Base-by-base conservation (phyloP, 768 basidiomycete genomes). In the Boletus sp. region DNA sequence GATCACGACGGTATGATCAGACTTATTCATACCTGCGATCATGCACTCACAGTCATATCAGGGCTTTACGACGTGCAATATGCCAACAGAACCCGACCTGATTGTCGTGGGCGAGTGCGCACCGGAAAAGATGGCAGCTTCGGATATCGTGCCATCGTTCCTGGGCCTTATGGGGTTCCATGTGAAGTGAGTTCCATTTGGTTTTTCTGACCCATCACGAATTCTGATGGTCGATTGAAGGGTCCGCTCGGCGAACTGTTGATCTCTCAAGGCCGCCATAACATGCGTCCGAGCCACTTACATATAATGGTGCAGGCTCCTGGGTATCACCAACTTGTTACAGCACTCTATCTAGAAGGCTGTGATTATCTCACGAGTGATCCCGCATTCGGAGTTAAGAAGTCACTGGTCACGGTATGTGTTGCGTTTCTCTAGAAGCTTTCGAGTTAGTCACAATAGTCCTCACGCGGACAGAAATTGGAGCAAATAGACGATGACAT, bases 311-410 rank as follows among this genome's bases (percentile, higher is more conserved):
- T 91, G 54, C 72, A 84, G 50, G 89, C 89, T 0, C 80, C 81
- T 5, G 90, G 89, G 33, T 92, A 78, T 69, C 84, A 84, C 65
- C 86, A 82, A 42, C 81, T 94, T 20, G 75, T 78, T n/a, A 92
- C 92, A 0, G 84, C 91, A 2, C 69, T 92, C 9, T 94, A 89
- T 67, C 84, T 86, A 15, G 81, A 86, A 54, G 85, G 83, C 7
- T 24, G 24, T 88, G 70, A 75, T 3, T 92, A 81, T 64, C 58
- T 92, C 28, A 72, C 71, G 7, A 89, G 84, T 55, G 91, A 93
- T 66, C 78, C 82, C 15, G 90, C 93, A 3, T 92, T 93, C 70
- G 91, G 92, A 8, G 90, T 90, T 24, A 90, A 90, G 71, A 79
- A 81, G 47, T 89, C 87, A 7, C 76, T 94, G 29, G 79, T 92